Conservation (phyloP, 495 filamentous ascomycete genomes). For the Aspergillus cavernicola region DNA sequence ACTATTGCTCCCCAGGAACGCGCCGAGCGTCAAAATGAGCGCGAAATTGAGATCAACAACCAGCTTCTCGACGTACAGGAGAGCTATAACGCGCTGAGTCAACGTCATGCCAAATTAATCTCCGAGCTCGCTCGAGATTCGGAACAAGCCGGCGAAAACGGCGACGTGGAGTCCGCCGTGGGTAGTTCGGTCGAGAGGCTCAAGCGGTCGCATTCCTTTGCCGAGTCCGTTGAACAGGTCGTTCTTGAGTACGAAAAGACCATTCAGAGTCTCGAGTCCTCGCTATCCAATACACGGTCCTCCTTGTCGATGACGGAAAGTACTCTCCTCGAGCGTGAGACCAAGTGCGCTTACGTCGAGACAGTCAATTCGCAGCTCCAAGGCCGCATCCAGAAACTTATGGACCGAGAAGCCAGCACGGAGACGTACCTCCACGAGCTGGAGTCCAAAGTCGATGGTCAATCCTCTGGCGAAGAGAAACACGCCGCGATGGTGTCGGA, state of each 20-base stretch:
- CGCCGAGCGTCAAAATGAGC: conserved; percentile 72
- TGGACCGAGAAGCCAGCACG: conserved; percentile 84
- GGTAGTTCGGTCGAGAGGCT: conserved; percentile 81
- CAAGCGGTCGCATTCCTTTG: conserved; percentile 91
- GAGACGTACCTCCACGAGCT: conserved; percentile 90
- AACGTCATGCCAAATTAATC: conserved; percentile 91
- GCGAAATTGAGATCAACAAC: conserved; percentile 89
- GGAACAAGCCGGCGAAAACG: conserved; percentile 54
- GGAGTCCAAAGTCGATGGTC: conserved; percentile 82
- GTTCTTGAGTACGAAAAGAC: conserved; percentile 99
- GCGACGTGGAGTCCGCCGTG: conserved; percentile 55
- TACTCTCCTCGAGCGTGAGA: conserved; percentile 85
- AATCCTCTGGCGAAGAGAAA: conserved; percentile 89
- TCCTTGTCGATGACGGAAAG: conserved; percentile 82
- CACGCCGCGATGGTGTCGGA: conserved; percentile 79
- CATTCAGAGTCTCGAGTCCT: conserved; percentile 88
- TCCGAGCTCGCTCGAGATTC: conserved; percentile 87
- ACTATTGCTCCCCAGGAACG: conserved; percentile 61
- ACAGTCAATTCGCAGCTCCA: conserved; percentile 89
- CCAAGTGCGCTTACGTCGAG: conserved; percentile 85
- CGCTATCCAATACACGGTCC: conserved; percentile 82
- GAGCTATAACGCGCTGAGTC: conserved; percentile 85
- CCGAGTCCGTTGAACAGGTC: conserved; percentile 90
- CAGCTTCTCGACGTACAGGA: conserved; percentile 90
- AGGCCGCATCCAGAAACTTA: conserved; percentile 77